Evolutionary conservation across 441 rosid species (phyloP), one percentile per base, ranked within the genome.

Genomic region (Erodium trifolium): DNA sequence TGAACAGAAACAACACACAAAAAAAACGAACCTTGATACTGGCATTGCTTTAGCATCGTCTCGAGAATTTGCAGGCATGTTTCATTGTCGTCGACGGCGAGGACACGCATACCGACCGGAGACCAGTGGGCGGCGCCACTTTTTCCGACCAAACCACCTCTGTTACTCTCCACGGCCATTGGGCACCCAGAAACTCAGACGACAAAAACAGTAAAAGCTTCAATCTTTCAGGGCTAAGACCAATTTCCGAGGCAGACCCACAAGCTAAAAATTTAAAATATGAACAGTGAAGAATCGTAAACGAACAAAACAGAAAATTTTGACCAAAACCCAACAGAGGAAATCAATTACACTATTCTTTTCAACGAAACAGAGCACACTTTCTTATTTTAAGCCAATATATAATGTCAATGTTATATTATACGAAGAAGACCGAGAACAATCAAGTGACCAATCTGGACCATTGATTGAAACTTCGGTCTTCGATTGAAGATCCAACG

Each of bases 51-150:
- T 53, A 94, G 88, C 76, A 90, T 78, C 75, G 16, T 85, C 72
- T 88, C 99, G 59, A 94, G 73, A 69, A 84, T 76, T 68, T 79
- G 81, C 67, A 94, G 96, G 78, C 95, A 91, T 65, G 80, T 84
- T 37, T 88, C 88, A 80, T 88, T 88, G 68, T 94, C 99, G 70
- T 94, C 99, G 41, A 94, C 99, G 8, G 97, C 99, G 49, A 94
- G 79, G 51, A 94, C 90, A 29, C 96, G 88, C 93, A 94, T 85
- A 18, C 92, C 94, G 18, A 9, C 77, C 0, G 97, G 97, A 70
- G 91, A 88, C 72, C 72, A 69, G 57, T 86, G 86, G 14, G 9
- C 49, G 62, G 67, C 71, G 1, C 78, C 79, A 37, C 80, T 89
- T 63, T 74, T 82, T 68, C 69, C 49, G 49, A 43, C 49, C 49